Conservation (phyloP, 2,329 filamentous ascomycete species). For the Fusarium humuli region DNA sequence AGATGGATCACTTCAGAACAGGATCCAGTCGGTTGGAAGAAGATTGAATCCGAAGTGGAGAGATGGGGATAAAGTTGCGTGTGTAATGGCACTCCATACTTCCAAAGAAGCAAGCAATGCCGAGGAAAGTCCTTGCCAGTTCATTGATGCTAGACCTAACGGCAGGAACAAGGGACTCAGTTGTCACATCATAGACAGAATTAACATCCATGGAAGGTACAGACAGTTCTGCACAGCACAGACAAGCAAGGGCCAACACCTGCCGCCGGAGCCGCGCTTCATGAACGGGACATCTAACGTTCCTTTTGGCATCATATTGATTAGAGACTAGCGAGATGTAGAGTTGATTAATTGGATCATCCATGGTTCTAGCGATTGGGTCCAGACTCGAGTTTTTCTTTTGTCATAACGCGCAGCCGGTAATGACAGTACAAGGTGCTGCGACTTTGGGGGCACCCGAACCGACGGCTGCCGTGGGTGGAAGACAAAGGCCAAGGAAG, state of each 20-base stretch:
- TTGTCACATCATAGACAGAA: conserved; percentile 10
- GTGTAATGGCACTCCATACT: background rate
- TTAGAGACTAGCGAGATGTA: conserved; percentile 25
- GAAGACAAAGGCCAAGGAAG: background rate
- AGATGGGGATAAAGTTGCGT: background rate
- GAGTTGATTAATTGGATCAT: conserved; percentile 22
- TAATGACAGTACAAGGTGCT: conserved; percentile 8
- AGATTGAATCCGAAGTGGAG: conserved; percentile 6
- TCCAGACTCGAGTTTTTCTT: conserved; percentile 19
- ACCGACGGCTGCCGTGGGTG: conserved; percentile 6
- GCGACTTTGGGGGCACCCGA: conserved; percentile 15
- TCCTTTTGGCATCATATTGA: conserved; percentile 9
- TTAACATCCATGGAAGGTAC: conserved; percentile 8
- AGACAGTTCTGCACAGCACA: background rate
- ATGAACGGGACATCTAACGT: conserved; percentile 5
- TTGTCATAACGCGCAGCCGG: background rate
- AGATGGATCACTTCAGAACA: conserved; percentile 20
- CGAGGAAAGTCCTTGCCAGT: conserved; percentile 27
- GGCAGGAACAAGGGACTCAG: conserved; percentile 16
- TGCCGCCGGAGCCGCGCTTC: conserved; percentile 45
- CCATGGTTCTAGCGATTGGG: conserved; percentile 22
- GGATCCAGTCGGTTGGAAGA: conserved; percentile 3
- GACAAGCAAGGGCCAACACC: conserved; percentile 18
- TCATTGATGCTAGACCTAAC: background rate
- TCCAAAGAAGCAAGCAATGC: conserved; percentile 29